Conservation (phyloP, 305 asterid species). For the Fraxinus latifolia region DNA sequence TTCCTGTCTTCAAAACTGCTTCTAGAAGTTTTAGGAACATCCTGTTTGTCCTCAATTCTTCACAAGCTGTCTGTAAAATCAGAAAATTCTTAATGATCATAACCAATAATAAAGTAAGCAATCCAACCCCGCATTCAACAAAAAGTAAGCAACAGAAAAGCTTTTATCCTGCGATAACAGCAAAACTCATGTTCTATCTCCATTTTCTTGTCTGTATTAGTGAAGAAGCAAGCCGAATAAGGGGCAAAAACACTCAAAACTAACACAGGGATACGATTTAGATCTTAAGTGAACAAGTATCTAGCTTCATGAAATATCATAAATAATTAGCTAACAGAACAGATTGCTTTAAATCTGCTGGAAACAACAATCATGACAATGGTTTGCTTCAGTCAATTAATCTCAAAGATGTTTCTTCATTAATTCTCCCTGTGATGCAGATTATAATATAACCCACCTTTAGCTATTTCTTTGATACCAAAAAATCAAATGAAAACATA, state of each 20-base stretch:
- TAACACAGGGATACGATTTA: neutral
- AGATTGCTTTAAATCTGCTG: neutral
- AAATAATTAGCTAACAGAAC: neutral
- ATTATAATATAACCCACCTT: neutral
- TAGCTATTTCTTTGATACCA: neutral
- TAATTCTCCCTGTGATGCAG: neutral
- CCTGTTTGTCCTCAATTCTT: constrained; percentile 72
- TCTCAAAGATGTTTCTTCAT: neutral
- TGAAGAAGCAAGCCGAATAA: neutral
- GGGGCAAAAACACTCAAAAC: neutral
- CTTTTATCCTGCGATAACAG: neutral
- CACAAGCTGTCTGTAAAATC: constrained; percentile 73
- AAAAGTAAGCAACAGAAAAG: neutral
- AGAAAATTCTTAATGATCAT: neutral
- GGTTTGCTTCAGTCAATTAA: neutral
- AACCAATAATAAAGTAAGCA: neutral
- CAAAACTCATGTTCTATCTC: neutral
- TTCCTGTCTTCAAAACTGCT: constrained; percentile 90
- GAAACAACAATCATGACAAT: neutral
- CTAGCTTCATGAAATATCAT: neutral
- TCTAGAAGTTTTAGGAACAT: constrained; percentile 94
- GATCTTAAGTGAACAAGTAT: neutral
- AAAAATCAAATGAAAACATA: neutral
- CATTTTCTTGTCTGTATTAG: neutral
- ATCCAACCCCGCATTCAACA: neutral